Percentiles rank a stretch among this genome's conserved stretches.
These are phyloP conservation scores for Inonotus hispidus DNA, from an alignment of 1,284 basidiomycete species.

Conservation along the genomic window DNA sequence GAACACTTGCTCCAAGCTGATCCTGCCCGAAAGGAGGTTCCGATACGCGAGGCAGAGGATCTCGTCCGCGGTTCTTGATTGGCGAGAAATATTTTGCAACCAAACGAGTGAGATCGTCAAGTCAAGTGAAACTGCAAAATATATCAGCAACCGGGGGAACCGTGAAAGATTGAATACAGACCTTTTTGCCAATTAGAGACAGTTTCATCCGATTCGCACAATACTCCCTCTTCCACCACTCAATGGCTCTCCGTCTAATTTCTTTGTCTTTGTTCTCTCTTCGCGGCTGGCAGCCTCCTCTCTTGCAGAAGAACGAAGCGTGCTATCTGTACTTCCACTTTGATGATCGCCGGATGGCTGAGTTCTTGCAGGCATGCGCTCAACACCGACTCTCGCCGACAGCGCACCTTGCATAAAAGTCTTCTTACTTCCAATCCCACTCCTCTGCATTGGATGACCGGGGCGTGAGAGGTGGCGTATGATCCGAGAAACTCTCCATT, in stretches of 20 bases:
- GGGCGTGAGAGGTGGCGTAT: conserved; percentile 83
- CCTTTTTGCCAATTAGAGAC: no score
- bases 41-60: conserved; percentile 60
- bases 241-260: no score
- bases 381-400: conserved; percentile 38
- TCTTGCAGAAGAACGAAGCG: no score
- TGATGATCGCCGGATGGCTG: not conserved
- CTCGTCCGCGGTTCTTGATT: conserved; percentile 64
- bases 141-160: not conserved
- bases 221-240: no score
- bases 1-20: conserved; percentile 64
- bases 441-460: conserved; percentile 89
- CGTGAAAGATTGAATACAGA: conserved; percentile 5
- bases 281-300: no score
- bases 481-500: conserved; percentile 95
- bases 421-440: conserved; percentile 87
- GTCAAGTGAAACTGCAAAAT: conserved; percentile 67
- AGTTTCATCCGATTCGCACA: no score
- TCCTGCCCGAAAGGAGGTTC: conserved; percentile 74
- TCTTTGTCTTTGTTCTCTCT: no score
- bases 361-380: conserved; percentile 18
- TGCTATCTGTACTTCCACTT: conserved; percentile 12
- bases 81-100: conserved; percentile 74
- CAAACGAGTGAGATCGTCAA: conserved; percentile 72
- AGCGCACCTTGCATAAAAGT: conserved; percentile 70